phyloP scores from a whole-genome alignment of 176 grass and related monocot genomes.

The Eremochloa ophiuroides region DNA sequence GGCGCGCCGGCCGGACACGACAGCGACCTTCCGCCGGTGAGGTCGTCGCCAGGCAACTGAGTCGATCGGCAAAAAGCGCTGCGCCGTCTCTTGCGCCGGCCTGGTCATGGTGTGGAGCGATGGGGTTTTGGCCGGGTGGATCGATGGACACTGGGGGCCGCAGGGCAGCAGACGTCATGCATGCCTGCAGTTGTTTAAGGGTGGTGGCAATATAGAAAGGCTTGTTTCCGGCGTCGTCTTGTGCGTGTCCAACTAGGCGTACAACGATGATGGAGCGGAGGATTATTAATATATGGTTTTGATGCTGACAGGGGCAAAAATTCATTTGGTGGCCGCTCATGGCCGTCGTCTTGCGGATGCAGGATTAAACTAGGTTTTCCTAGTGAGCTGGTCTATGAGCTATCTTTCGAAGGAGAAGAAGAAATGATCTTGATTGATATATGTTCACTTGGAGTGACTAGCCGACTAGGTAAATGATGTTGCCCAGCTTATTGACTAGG shows the following conservation, averaged over 20 bases:
- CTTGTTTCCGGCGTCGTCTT: not conserved
- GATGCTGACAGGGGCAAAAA: constrained; percentile 13
- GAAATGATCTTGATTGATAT: not conserved
- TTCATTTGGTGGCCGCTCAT: constrained; percentile 22
- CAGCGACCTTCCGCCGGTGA: not conserved
- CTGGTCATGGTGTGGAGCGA: not conserved
- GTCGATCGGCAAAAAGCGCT: constrained; percentile 16
- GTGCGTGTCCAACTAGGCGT: constrained; percentile 23
- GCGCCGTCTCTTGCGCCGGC: constrained; percentile 24
- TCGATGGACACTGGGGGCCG: not conserved
- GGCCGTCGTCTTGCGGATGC: not conserved
- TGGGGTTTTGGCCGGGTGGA: not conserved
- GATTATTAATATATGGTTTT: constrained; percentile 1
- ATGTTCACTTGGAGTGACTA: not conserved
- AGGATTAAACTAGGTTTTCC: constrained; percentile 11
- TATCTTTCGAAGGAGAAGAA: not conserved
- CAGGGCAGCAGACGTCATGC: not conserved
- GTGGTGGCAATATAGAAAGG: constrained; percentile 22
- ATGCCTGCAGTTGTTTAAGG: not conserved
- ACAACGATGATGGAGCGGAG: not conserved
- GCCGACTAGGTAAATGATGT: not conserved
- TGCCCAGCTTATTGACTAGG: not conserved
- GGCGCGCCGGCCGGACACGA: constrained; percentile 35
- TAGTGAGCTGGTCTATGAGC: not conserved
- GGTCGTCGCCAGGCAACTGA: not conserved